A percentile compares a stretch with the other conserved stretches of the same genome.
phyloP scores from a whole-genome alignment of 495 filamentous ascomycete genomes.

The Lasiosphaeria ovina region DNA sequence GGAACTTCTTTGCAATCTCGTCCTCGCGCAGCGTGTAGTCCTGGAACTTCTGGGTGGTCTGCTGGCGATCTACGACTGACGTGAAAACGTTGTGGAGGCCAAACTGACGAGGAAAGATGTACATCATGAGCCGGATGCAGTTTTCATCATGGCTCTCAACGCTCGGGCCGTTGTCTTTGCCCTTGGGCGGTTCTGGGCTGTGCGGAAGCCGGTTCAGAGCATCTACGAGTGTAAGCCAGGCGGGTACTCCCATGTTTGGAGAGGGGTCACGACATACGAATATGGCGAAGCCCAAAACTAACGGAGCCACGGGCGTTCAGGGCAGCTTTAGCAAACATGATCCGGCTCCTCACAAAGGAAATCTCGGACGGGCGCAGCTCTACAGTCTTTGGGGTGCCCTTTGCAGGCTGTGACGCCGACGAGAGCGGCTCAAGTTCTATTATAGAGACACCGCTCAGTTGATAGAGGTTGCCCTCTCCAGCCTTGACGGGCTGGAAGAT shows the following conservation, averaged over 20 bases:
- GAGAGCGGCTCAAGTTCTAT: constrained; percentile 33
- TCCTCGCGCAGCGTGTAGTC: constrained; percentile 81
- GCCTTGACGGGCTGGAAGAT: constrained; percentile 67
- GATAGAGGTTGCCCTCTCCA: constrained; percentile 62
- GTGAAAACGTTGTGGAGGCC: constrained; percentile 90
- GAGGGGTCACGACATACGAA: constrained; percentile 58
- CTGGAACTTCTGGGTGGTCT: constrained; percentile 69
- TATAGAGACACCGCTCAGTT: constrained; percentile 67
- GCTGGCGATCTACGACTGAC: constrained; percentile 55
- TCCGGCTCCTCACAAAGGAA: constrained; percentile 74
- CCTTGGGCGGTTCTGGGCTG: constrained; percentile 7
- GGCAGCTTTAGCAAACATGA: constrained; percentile 76
- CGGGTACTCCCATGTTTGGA: background rate
- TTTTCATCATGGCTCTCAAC: constrained; percentile 44
- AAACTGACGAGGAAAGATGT: constrained; percentile 92
- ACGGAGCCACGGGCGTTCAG: constrained; percentile 66
- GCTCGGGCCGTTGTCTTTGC: constrained; percentile 1
- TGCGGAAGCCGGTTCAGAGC: constrained; percentile 74
- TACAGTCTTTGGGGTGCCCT: constrained; percentile 7
- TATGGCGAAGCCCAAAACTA: constrained; percentile 71
- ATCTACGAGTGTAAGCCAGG: constrained; percentile 51
- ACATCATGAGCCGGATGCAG: constrained; percentile 76
- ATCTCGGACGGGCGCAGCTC: constrained; percentile 58
- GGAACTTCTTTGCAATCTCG: constrained; percentile 60
- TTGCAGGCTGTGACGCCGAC: constrained; percentile 12